phyloP scores from a whole-genome alignment of 345 rosid genomes.

The Aquilaria sinensis region DNA sequence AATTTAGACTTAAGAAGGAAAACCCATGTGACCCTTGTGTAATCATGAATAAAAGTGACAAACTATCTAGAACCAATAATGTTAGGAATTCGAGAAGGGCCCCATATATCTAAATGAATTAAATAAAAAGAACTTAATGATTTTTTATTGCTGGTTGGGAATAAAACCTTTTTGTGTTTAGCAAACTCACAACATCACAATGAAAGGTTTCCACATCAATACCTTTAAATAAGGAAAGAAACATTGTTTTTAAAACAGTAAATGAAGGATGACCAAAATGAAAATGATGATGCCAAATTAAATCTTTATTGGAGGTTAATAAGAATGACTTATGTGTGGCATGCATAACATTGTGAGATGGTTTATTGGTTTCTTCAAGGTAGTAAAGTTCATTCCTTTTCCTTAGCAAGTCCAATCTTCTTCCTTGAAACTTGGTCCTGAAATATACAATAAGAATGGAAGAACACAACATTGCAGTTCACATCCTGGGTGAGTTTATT shows the following conservation, averaged over 20 bases:
- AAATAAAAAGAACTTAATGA: background rate
- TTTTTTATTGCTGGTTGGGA: background rate
- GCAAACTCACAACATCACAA: background rate
- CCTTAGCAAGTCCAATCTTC: conserved; percentile 8
- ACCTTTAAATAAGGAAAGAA: background rate
- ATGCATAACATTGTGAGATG: background rate
- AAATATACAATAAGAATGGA: background rate
- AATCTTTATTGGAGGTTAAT: background rate
- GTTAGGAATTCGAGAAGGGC: background rate
- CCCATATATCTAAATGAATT: background rate
- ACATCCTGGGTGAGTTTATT: background rate
- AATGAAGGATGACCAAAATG: background rate
- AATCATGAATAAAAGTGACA: background rate
- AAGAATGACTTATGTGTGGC: no score
- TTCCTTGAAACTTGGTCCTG: background rate
- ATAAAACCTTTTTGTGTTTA: background rate
- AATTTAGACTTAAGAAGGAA: background rate
- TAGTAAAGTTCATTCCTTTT: background rate
- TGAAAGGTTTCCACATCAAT: background rate
- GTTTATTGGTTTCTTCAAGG: background rate
- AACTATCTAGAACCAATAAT: background rate
- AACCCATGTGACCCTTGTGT: background rate
- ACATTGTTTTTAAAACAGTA: background rate
- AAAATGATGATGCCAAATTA: background rate
- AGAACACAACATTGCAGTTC: background rate